Conservation (phyloP, 2,329 filamentous ascomycete species). For the Allantophomopsis cytisporea region DNA sequence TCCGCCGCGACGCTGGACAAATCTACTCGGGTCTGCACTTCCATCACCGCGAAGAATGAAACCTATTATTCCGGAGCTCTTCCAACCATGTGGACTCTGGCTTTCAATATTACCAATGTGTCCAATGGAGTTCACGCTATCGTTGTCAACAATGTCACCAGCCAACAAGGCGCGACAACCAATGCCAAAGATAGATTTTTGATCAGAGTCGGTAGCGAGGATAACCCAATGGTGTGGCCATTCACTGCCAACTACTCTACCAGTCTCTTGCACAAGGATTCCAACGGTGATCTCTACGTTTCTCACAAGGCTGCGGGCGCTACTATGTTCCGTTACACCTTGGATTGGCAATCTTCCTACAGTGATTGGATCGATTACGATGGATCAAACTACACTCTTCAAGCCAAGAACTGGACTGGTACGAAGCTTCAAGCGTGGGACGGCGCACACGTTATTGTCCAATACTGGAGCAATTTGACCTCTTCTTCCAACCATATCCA, state of each 20-base stretch:
- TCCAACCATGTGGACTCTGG: slow-evolving; percentile 38
- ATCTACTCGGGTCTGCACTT: slow-evolving; percentile 10
- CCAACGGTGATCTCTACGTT: slow-evolving; percentile 25
- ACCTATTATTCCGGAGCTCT: slow-evolving; percentile 33
- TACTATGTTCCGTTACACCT: slow-evolving; percentile 29
- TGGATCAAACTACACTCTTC: slow-evolving; percentile 32
- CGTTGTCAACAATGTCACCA: slow-evolving; percentile 22
- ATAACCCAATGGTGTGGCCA: slow-evolving; percentile 47
- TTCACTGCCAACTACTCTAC: slow-evolving; percentile 41
- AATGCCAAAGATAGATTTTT: slow-evolving; percentile 40
- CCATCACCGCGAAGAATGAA: slow-evolving; percentile 24
- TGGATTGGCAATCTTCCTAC: slow-evolving; percentile 18
- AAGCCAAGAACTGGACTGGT: slow-evolving; percentile 39
- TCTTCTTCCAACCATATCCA: slow-evolving; percentile 47
- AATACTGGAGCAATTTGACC: slow-evolving; percentile 46
- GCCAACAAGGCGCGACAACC: slow-evolving; percentile 17
- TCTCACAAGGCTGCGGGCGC: slow-evolving; percentile 45
- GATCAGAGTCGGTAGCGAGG: slow-evolving; percentile 38
- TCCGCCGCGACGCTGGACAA: slow-evolving; percentile 27
- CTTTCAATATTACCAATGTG: slow-evolving; percentile 35
- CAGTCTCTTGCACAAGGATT: slow-evolving; percentile 29
- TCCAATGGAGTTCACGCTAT: slow-evolving; percentile 43
- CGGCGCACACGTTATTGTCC: slow-evolving; percentile 46
- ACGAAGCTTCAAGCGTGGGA: slow-evolving; percentile 43
- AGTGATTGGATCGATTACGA: slow-evolving; percentile 42